Evolutionary conservation across 1,139 yeast species (phyloP), one percentile per base, ranked within the genome.

Genomic region (Casaregolazyma suthepensis): DNA sequence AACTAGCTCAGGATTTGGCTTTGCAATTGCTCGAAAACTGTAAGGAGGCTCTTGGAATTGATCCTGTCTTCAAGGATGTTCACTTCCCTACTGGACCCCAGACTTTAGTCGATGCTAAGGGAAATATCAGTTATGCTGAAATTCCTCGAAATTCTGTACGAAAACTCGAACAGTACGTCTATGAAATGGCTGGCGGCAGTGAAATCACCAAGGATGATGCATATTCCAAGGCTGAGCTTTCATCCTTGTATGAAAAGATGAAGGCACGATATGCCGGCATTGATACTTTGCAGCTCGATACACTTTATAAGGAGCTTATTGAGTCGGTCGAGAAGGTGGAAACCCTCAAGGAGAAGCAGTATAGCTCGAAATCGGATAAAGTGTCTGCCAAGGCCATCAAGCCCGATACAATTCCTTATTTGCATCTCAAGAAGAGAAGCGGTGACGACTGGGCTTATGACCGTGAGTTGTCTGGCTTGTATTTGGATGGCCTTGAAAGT

Each of bases 101-200:
- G 71, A 93, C 99, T 51, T 77, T 81, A 52, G 85, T 93, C 63
- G 95, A 88, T 66, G 80, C 83, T 59, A 89, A 86, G 76, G 99
- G 99, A 74, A 87, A 83, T 69, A 80, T 93, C 66, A 78, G 78
- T 56, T 93, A 89, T 73, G 78, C 82, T 59, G 99, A 93, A 75
- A 85, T 80, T 58, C 84, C 89, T 69, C 87, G 96, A 72, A 89
- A 93, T 48, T 80, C 93, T 56, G 95, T 91, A 60, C 85, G 98
- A 75, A 93, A 93, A 71, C 81, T 93, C 61, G 97, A 94, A 74
- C 95, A 91, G 71, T 93, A 93, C 68, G 98, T 93, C 61, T 81
- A 83, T 68, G 96, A 89, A 72, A 91, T 93, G 98, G 96, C 98
- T 53, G 85, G 82, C 67, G 99, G 99, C 74, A 93, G 96, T 64